Conservation (phyloP, 225 moss, liverwort and hornwort species). For the Ulota crispa region DNA sequence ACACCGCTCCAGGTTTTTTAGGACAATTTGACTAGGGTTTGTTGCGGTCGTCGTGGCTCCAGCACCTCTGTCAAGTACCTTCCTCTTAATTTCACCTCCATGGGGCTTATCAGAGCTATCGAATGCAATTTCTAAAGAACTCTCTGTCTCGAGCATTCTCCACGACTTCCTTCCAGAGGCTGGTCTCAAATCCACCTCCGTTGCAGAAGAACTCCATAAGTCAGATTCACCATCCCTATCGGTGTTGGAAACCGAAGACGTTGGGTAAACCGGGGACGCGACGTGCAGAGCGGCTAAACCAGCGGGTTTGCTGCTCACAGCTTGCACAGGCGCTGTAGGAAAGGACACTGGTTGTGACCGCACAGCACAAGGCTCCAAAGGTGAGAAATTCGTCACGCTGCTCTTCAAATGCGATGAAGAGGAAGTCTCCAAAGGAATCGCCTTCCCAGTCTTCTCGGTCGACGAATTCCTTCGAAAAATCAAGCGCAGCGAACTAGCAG, state of each 20-base stretch:
- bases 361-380: background rate
- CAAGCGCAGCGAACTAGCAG: constrained; percentile 54
- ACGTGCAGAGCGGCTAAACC: constrained; percentile 49
- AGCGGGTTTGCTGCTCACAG: constrained; percentile 26
- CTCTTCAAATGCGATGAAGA: constrained; percentile 21
- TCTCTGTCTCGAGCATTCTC: constrained; percentile 58
- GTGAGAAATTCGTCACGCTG: constrained; percentile 12
- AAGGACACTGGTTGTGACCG: constrained; percentile 24
- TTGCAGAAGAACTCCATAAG: constrained; percentile 51
- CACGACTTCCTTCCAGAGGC: constrained; percentile 38
- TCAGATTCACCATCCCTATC: constrained; percentile 36
- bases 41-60: constrained; percentile 25
- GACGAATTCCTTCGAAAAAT: constrained; percentile 58
- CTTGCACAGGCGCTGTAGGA: constrained; percentile 22
- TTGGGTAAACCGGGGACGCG: constrained; percentile 58
- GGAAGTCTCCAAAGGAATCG: constrained; percentile 20
- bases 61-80: constrained; percentile 38
- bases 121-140: constrained; percentile 53
- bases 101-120: constrained; percentile 44
- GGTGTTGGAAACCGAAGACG: constrained; percentile 26
- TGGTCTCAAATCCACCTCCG: constrained; percentile 56
- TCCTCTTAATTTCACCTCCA: constrained; percentile 36
- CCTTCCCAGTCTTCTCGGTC: constrained; percentile 35
- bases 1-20: constrained; percentile 74
- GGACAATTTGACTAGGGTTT: constrained; percentile 63